Evolutionary conservation across 441 rosid genomes (phyloP), one percentile per base, ranked within the genome.

Genomic region (Rhodomyrtus psidioides): DNA sequence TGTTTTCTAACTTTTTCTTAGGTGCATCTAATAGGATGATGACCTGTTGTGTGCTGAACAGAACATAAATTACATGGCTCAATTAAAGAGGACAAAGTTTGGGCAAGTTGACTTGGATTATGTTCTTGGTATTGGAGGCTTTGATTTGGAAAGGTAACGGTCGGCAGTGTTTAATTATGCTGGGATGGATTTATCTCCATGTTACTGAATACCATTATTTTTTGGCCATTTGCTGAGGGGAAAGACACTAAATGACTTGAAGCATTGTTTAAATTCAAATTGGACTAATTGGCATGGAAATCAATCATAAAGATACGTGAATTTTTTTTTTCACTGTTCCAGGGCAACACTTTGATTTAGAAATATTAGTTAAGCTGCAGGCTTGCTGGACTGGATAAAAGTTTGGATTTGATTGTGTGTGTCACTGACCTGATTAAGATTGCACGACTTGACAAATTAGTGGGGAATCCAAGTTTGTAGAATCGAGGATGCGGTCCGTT

Each of bases 81-180:
- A 91, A 89, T 85, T 96, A 94, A 94, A 93, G 83, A 90, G 86
- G 81, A 95, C 99, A 58, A 92, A 93, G 85, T 95, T 89, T 87
- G 99, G 99, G 88, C 93, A 95, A 83, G 98, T 96, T 89, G 96
- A 97, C 94, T 92, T 97, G 93, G 98, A 96, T 84, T 96, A 95
- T 90, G 98, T 96, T 90, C 98, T 97, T 91, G 99, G 99, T 58
- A 94, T 96, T 91, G 98, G 99, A 85, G 99, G 99, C 88, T 97
- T 96, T 91, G 99, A 97, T 92, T 90, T 97, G 87, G 99, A 96
- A 91, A 94, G 99, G 99, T 97, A 85, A 85, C 44, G 14, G 44
- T 83, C 4, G 5, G 34, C 46, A 54, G 83, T 70, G 79, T 70
- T 49, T 28, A 81, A 26, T 81, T 81, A 51, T 82, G n/a, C 59